Base-by-base conservation (phyloP, 2,329 filamentous ascomycete genomes). In the Fusarium sacchari region DNA sequence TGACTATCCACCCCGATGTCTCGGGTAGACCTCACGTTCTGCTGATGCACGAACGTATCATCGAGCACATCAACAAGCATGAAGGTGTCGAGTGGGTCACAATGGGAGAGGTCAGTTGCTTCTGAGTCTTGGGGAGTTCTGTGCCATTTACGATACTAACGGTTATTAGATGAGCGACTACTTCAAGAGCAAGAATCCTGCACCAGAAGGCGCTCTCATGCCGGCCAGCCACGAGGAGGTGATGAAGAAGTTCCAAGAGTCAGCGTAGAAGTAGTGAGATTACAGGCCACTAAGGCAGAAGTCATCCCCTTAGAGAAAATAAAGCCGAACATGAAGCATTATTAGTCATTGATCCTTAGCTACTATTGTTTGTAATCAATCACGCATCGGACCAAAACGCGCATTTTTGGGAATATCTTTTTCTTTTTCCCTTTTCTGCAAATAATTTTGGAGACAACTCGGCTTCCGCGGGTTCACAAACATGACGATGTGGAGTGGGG, bases 1-100 rank as follows among this genome's bases (percentile, higher is more conserved):
- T 94, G 83, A 94, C 92, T 1, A 92, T 94, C 44, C 92, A 94
- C 79, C 92, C 92, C 0, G 92, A 94, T 78, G 91, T 92, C 0
- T 91, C 88, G 13, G 93, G 92, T 1, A 85, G 91, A 39, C 92
- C 92, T 2, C 92, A 94, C 80, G 92, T 91, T 4, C 76, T 94
- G 24, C 82, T 93, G 26, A 93, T 94, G 91, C 90, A 93, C 75
- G 91, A 94, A 81, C 72, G 80, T 24, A 67, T 83, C 43, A 93
- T 94, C 72, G 91, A 94, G 74, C 86, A 93, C 70, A 92, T 94
- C 77, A 93, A 91, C 69, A 85, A 84, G 67, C 86, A 88, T 47
- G 86, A 87, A 61, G 86, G 89, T 10, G 88, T 92, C 1, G 89
- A 92, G 76, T 92, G 89, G 86, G 88, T 91, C 3, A 92, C 90